These are phyloP conservation scores for Solanum virginianum DNA, from an alignment of 257 asterid species.

Conservation along the genomic window DNA sequence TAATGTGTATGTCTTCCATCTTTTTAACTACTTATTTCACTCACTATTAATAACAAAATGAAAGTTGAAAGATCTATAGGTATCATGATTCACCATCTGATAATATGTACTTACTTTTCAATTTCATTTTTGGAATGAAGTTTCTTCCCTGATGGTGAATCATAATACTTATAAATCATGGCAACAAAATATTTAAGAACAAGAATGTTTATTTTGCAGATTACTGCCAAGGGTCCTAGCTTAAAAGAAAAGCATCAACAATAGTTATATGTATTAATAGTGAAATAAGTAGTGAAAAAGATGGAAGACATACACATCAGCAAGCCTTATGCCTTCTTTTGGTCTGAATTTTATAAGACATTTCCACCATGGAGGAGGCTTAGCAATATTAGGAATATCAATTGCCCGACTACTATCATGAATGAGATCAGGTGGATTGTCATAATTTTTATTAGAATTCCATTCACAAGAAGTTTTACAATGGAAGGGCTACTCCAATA, in stretches of 20 bases:
- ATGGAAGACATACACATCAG: slow-evolving; percentile 33
- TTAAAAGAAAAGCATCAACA: not conserved
- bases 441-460: slow-evolving; percentile 23
- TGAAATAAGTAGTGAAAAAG: not conserved
- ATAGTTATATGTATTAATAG: not conserved
- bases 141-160: too few species aligned
- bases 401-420: slow-evolving; percentile 69
- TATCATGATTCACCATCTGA: too few species aligned
- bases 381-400: slow-evolving; percentile 74
- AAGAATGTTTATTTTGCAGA: too few species aligned
- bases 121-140: not conserved
- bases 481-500: too few species aligned
- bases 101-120: too few species aligned
- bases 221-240: not conserved
- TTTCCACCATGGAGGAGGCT: slow-evolving; percentile 82
- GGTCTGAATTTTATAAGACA: slow-evolving; percentile 65
- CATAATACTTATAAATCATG: too few species aligned
- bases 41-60: not conserved
- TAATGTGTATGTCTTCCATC: slow-evolving; percentile 14
- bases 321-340: slow-evolving; percentile 75
- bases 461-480: too few species aligned
- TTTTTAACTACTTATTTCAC: not conserved
- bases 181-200: too few species aligned
- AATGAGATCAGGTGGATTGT: slow-evolving; percentile 54
- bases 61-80: too few species aligned